Evolutionary conservation across 495 filamentous ascomycete genomes (phyloP).

Genomic region (Penicillium dipodomyicola): DNA sequence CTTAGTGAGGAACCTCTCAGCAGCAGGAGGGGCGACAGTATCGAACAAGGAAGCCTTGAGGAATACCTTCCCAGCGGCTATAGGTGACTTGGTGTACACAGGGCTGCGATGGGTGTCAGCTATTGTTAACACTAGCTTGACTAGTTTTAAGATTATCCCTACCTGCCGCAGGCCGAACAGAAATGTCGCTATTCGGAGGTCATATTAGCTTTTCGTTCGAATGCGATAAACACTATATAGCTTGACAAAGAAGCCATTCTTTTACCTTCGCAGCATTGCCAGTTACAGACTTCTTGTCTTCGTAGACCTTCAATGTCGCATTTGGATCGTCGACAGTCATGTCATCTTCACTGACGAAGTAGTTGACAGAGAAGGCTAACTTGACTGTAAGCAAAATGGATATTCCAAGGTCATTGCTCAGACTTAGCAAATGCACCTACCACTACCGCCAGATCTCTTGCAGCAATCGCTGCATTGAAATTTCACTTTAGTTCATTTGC

Average conservation of each 20-base stretch:
- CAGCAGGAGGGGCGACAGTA: slow-evolving; percentile 11
- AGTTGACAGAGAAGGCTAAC: slow-evolving; percentile 32
- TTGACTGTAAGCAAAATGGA: neutral
- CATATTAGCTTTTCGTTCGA: slow-evolving; percentile 3
- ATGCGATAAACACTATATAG: neutral
- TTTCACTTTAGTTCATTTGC: neutral
- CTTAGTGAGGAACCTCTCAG: slow-evolving; percentile 21
- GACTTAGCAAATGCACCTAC: neutral
- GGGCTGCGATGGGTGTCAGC: slow-evolving; percentile 8
- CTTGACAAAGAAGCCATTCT: neutral
- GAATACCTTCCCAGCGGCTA: slow-evolving; percentile 22
- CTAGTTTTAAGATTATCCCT: neutral
- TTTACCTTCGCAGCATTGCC: slow-evolving; percentile 21
- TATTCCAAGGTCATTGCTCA: neutral
- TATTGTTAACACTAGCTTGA: neutral
- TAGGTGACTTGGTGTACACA: slow-evolving; percentile 19
- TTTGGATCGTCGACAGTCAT: slow-evolving; percentile 25
- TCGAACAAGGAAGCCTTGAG: slow-evolving; percentile 32
- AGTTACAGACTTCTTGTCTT: slow-evolving; percentile 20
- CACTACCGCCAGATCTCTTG: slow-evolving; percentile 24
- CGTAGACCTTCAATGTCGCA: slow-evolving; percentile 12
- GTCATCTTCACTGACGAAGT: slow-evolving; percentile 17
- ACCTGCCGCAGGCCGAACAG: slow-evolving; percentile 35
- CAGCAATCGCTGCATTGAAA: slow-evolving; percentile 19
- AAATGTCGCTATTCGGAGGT: slow-evolving; percentile 23